These are phyloP conservation scores for Erodium texanum DNA, from an alignment of 441 rosid genomes.

Conservation along the genomic window DNA sequence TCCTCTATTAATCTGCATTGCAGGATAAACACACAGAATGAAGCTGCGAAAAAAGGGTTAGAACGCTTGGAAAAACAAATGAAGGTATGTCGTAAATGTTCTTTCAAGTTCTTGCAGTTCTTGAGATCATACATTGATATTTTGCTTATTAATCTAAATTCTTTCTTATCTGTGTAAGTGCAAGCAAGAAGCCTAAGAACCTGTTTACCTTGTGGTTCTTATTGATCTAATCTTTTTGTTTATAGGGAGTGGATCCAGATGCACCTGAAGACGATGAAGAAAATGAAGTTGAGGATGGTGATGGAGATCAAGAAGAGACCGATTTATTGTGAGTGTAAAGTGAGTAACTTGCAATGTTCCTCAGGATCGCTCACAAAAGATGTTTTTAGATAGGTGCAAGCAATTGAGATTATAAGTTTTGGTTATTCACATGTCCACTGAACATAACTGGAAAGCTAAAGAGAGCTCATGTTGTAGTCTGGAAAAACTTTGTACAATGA, in stretches of 20 bases:
- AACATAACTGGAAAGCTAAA: conserved; percentile 53
- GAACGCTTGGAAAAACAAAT: conserved; percentile 94
- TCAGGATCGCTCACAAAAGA: background rate
- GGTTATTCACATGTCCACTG: conserved; percentile 57
- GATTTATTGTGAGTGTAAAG: conserved; percentile 52
- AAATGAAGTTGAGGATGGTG: conserved; percentile 88
- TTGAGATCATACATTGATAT: background rate
- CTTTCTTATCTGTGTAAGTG: background rate
- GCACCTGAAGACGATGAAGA: conserved; percentile 95
- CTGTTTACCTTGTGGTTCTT: background rate
- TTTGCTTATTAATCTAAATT: background rate
- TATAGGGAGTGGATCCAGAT: conserved; percentile 98
- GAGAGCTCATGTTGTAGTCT: conserved; percentile 40
- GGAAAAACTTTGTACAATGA: no score
- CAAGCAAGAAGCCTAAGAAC: background rate
- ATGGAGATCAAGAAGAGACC: conserved; percentile 84
- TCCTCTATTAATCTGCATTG: conserved; percentile 10
- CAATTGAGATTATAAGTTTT: conserved; percentile 41
- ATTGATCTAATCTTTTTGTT: background rate
- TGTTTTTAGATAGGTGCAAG: conserved; percentile 26
- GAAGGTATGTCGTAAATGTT: conserved; percentile 46
- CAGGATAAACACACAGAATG: conserved; percentile 86
- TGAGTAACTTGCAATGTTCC: background rate
- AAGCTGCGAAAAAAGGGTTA: conserved; percentile 90
- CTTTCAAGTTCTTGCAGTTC: background rate